A percentile compares a stretch with the other conserved stretches of the same genome.
Evolutionary conservation across 345 rosid species (phyloP).

Genomic region (Brassica incana): DNA sequence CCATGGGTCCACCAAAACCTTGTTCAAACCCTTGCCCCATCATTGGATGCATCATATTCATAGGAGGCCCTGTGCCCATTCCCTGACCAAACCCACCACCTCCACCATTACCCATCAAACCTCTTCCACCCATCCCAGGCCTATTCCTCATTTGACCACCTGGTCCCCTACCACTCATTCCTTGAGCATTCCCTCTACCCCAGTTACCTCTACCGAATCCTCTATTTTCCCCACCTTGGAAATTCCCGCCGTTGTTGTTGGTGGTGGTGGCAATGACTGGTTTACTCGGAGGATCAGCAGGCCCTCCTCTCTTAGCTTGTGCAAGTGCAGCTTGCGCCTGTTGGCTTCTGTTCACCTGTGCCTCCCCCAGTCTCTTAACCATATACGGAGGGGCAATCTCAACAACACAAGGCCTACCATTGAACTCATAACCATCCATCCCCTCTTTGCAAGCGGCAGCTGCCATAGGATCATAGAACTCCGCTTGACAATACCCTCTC

Average conservation of each 20-base stretch:
- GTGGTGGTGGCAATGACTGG: background rate
- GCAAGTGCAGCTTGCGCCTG: constrained; percentile 44
- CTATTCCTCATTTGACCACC: constrained; percentile 68
- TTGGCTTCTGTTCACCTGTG: constrained; percentile 58
- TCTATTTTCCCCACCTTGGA: constrained; percentile 73
- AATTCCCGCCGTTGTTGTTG: constrained; percentile 46
- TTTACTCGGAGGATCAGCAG: constrained; percentile 40
- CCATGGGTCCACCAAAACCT: constrained; percentile 59
- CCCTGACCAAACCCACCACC: constrained; percentile 64
- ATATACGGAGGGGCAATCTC: constrained; percentile 66
- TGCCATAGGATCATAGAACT: constrained; percentile 65
- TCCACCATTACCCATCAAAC: constrained; percentile 69
- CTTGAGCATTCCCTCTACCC: constrained; percentile 73
- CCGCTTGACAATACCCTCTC: constrained; percentile 86
- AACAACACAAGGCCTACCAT: constrained; percentile 77
- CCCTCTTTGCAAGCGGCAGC: constrained; percentile 75
- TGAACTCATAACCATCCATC: constrained; percentile 69
- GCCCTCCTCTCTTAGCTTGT: constrained; percentile 56
- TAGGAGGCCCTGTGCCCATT: constrained; percentile 57
- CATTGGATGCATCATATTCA: constrained; percentile 60
- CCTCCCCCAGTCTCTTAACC: constrained; percentile 71
- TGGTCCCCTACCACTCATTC: constrained; percentile 68
- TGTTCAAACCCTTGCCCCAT: constrained; percentile 60
- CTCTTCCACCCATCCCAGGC: constrained; percentile 70
- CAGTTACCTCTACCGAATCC: constrained; percentile 68